phyloP scores from a whole-genome alignment of 2,329 filamentous ascomycete genomes.

The Davidsoniella australis region DNA sequence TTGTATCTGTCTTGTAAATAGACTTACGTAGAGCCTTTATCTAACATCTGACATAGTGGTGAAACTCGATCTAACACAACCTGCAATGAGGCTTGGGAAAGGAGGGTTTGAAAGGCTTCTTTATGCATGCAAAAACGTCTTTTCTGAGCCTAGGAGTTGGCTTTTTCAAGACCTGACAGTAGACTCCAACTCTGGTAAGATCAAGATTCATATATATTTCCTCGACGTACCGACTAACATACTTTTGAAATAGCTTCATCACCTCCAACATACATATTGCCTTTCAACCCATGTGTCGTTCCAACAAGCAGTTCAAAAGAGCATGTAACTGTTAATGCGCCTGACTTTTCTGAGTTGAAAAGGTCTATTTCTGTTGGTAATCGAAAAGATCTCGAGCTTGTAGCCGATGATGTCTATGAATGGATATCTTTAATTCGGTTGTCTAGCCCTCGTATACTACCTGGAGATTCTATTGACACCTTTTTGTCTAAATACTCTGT shows the following conservation, averaged over 20 bases:
- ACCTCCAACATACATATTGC: neutral
- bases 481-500: conserved; percentile 48
- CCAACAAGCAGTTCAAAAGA: neutral
- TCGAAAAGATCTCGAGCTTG: conserved; percentile 17
- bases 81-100: conserved; percentile 68
- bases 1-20: neutral
- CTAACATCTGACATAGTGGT: conserved; percentile 39
- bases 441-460: conserved; percentile 43
- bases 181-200: neutral
- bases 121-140: conserved; percentile 63
- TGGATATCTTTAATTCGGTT: conserved; percentile 56
- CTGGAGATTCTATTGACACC: conserved; percentile 43
- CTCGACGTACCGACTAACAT: neutral
- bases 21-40: no score
- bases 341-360: no score
- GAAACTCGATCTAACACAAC: conserved; percentile 54
- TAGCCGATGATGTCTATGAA: conserved; percentile 49
- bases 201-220: neutral
- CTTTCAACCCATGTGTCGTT: conserved; percentile 14
- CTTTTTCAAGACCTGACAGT: conserved; percentile 51
- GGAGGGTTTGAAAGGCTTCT: conserved; percentile 64
- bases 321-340: no score
- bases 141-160: conserved; percentile 55
- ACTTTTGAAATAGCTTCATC: neutral
- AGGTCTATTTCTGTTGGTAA: no score